Percentiles rank a stretch among this genome's conserved stretches.
These are phyloP conservation scores for Xylariaceae sp. DNA, from an alignment of 2,329 filamentous ascomycete genomes.

Conservation along the genomic window DNA sequence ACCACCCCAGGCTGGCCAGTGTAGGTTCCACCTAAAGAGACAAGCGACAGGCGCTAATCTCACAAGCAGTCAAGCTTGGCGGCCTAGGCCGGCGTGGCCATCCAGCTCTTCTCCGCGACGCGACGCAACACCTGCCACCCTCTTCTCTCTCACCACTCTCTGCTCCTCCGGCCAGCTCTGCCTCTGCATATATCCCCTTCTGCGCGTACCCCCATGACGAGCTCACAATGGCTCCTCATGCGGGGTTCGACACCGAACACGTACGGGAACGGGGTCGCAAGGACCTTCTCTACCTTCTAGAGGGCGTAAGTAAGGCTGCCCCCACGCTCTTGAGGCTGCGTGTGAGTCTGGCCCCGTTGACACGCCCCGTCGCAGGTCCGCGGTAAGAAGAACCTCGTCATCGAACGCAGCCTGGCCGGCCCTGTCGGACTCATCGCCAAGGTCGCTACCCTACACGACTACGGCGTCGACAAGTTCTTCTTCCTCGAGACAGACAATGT, in stretches of 20 bases:
- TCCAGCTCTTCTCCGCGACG: no score
- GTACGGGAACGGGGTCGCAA: conserved; percentile 77
- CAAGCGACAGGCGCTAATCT: no score
- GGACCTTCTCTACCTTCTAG: conserved; percentile 82
- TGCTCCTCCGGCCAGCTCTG: no score
- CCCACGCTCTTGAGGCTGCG: conserved; percentile 8
- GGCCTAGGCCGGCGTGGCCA: no score
- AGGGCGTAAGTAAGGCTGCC: conserved; percentile 68
- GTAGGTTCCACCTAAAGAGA: no score
- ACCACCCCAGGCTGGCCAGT: no score
- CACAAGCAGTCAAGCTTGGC: no score
- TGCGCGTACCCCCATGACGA: conserved; percentile 40
- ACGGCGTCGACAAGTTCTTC: conserved; percentile 97
- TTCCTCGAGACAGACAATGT: conserved; percentile 93
- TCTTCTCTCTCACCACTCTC: no score
- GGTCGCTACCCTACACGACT: conserved; percentile 90
- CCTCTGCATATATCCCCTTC: no score
- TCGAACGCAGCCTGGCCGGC: conserved; percentile 84
- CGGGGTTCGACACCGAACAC: conserved; percentile 65
- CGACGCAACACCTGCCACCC: no score
- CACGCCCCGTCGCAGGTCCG: conserved; percentile 58
- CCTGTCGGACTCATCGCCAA: conserved; percentile 88
- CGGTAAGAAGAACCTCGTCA: conserved; percentile 96
- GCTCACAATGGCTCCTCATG: conserved; percentile 61
- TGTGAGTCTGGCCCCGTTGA: no score